Base-by-base conservation (phyloP, 257 asterid genomes). In the Phtheirospermum japonicum region DNA sequence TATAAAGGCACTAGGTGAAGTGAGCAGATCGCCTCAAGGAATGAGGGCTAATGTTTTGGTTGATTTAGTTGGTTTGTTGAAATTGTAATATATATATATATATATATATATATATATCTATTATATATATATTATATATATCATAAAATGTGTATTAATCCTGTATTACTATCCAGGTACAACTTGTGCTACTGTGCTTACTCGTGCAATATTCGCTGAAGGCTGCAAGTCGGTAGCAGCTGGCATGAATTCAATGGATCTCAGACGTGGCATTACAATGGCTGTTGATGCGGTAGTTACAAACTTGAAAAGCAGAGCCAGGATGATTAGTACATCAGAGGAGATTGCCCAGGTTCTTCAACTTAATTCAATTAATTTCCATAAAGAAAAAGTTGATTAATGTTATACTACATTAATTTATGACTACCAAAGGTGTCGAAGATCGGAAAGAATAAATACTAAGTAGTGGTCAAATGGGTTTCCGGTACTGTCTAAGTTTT, bases 181-280 rank as follows among this genome's bases (percentile, higher is more conserved):
- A 4, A 92, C 97, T 4, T 92, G 99, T 66, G 99, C 99, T 12
- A 92, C 99, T 17, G 85, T 92, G 50, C 96, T 92, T 40, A 92
- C 99, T 7, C 96, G 96, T 14, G 99, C 99, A 13, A 92, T 92
- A 75, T 86, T 85, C 61, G 62, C 86, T 1, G 99, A 92, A 62
- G 99, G 99, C 55, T 92, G 97, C 84, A 92, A 92, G 80, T 92
- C 99, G 1, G 99, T 92, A 20, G 99, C 99, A 43, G 97, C 99
- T 62, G 99, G 97, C 60, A 82, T 92, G 99, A 92, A 92, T 63
- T 85, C 96, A 11, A 92, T 92, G 99, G 99, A 92, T 73, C 91
- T 92, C 10, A 79, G 99, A 53, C 93, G 97, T 13, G 99, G 99
- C 17, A 92, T 92, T 50, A 71, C 85, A 58, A 85, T 80, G 85